Percentiles rank a stretch among this genome's conserved stretches.
These are phyloP conservation scores for Candida railenensis DNA, from an alignment of 805 yeast genomes.

Conservation along the genomic window DNA sequence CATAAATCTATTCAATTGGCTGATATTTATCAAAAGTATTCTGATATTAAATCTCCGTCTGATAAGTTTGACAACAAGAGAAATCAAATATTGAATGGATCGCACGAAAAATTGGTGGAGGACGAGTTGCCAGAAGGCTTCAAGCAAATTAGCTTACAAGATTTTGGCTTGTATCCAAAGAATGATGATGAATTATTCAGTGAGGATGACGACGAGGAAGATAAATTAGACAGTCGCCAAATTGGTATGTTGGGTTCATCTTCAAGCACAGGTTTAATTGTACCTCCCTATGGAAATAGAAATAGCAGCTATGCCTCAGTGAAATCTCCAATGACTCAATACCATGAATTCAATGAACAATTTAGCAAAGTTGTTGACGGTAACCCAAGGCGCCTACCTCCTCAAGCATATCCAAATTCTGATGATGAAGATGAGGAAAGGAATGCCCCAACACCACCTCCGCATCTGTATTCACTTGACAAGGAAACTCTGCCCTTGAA, in stretches of 20 bases:
- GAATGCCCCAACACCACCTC: conserved; percentile 22
- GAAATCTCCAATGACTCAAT: conserved; percentile 43
- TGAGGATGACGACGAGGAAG: conserved; percentile 26
- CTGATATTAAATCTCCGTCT: conserved; percentile 37
- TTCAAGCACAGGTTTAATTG: conserved; percentile 15
- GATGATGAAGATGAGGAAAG: conserved; percentile 1
- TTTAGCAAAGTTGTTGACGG: conserved; percentile 25
- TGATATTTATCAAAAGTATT: conserved; percentile 44
- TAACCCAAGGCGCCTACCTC: conserved; percentile 3
- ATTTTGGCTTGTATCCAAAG: conserved; percentile 30
- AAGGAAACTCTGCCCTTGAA: conserved; percentile 4
- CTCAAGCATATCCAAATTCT: conserved; percentile 7
- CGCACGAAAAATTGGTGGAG: conserved; percentile 33
- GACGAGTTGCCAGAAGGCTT: conserved; percentile 31
- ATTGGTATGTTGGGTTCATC: conserved; percentile 13
- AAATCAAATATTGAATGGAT: conserved; percentile 35
- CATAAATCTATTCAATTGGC: conserved; percentile 40
- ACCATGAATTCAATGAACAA: conserved; percentile 40
- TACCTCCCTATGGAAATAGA: conserved; percentile 26
- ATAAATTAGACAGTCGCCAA: conserved; percentile 20
- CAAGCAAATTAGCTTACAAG: conserved; percentile 26
- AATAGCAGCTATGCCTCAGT: conserved; percentile 38
- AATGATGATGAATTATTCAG: conserved; percentile 37
- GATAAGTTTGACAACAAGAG: conserved; percentile 37
- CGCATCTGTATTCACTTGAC: conserved; percentile 7